Conservation (phyloP, 768 basidiomycete species). For the Termitomyces sp. region DNA sequence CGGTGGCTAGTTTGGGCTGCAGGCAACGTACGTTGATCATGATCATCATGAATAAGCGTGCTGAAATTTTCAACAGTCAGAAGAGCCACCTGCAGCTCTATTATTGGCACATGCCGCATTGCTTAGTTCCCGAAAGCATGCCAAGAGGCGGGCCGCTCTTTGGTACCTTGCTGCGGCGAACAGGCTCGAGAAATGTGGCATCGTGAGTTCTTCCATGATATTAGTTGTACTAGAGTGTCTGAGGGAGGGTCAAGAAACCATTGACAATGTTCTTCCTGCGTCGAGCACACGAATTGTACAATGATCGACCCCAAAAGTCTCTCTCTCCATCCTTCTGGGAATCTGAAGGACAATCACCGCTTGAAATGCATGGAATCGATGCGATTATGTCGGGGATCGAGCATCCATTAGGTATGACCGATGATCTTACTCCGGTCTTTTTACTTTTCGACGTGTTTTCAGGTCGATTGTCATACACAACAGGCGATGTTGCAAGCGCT, state of each 20-base stretch:
- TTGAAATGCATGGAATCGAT: conserved; percentile 45
- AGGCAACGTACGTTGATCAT: conserved; percentile 52
- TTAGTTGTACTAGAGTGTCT: background rate
- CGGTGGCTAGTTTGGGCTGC: conserved; percentile 87
- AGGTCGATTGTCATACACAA: conserved; percentile 88
- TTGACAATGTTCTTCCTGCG: conserved; percentile 80
- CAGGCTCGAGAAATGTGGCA: conserved; percentile 77
- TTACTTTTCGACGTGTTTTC: background rate
- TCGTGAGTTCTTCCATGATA: conserved; percentile 48
- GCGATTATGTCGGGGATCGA: conserved; percentile 71
- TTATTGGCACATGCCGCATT: conserved; percentile 78
- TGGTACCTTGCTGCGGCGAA: conserved; percentile 80
- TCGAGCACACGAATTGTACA: conserved; percentile 64
- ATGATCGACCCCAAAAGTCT: conserved; percentile 42
- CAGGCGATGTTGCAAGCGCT: conserved; percentile 78
- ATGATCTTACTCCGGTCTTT: background rate
- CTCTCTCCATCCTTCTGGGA: conserved; percentile 84
- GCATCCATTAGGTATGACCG: conserved; percentile 63
- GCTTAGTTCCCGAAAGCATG: conserved; percentile 54
- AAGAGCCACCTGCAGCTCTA: conserved; percentile 79
- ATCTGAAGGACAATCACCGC: conserved; percentile 50
- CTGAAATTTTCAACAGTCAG: conserved; percentile 52
- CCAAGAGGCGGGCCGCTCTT: conserved; percentile 63
- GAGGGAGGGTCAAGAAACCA: conserved; percentile 58
- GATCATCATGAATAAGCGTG: background rate